A percentile compares a stretch with the other conserved stretches of the same genome.
These are phyloP conservation scores for Phytophthora uliginosa DNA, from an alignment of 352 stramenopile species.

Conservation along the genomic window DNA sequence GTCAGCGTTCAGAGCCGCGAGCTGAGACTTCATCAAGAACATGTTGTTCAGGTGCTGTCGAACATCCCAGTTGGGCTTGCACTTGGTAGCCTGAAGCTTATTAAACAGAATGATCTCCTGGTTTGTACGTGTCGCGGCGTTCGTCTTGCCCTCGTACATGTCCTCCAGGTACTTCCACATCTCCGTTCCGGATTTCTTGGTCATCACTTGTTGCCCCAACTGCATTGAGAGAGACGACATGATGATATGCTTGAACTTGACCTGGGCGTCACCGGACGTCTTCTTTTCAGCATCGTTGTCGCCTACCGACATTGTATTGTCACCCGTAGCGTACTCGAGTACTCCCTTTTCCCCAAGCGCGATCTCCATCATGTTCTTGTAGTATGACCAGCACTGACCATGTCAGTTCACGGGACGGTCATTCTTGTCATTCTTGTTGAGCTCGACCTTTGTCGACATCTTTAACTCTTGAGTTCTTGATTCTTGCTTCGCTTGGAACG, in stretches of 20 bases:
- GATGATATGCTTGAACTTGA: not conserved
- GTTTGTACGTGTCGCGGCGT: conserved; percentile 13
- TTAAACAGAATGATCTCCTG: conserved; percentile 24
- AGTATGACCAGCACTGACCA: not conserved
- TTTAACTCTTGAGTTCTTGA: too few relatives aligned
- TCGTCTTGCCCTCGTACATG: conserved; percentile 10
- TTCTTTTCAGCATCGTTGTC: not conserved
- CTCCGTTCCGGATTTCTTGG: not conserved
- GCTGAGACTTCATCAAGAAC: conserved; percentile 6
- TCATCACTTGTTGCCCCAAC: conserved; percentile 10
- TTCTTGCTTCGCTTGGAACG: too few relatives aligned
- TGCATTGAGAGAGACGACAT: not conserved
- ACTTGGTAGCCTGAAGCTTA: conserved; percentile 14
- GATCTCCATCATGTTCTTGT: not conserved
- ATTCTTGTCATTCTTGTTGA: too few relatives aligned
- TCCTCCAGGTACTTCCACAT: conserved; percentile 15
- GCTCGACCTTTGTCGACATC: too few relatives aligned
- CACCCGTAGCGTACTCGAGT: not conserved
- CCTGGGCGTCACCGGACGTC: not conserved
- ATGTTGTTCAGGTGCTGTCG: conserved; percentile 18
- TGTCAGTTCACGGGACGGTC: too few relatives aligned
- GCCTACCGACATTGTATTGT: not conserved
- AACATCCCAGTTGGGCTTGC: conserved; percentile 17
- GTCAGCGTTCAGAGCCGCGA: conserved; percentile 7
- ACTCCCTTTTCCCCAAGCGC: not conserved